Base-by-base conservation (phyloP, 345 rosid species). In the Linum trigynum region DNA sequence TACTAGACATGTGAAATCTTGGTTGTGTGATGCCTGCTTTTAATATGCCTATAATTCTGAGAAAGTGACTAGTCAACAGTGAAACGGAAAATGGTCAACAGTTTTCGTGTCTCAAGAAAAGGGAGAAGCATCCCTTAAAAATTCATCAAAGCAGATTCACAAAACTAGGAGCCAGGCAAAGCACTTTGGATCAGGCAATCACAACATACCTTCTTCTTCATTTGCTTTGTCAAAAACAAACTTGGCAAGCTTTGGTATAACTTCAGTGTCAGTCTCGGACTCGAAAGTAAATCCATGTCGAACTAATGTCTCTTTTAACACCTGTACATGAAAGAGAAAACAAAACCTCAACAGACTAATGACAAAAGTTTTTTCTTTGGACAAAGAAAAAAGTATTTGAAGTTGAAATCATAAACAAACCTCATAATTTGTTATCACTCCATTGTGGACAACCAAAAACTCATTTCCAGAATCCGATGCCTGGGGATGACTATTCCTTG, bases 201-300 rank as follows among this genome's bases (percentile, higher is more conserved):
- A 58, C 41, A 62, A 60, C 66, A 55, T 74, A 88, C 95, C 92
- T 84, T 87, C 88, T 50, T 36, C 87, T 75, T 87, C 97, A 76
- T 75, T 85, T 67, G 97, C 95, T 74, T 85, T 85, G 69, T 92
- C 98, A 69, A 83, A 92, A 67, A 92, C 91, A 66, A 78, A 90
- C 72, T 92, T 86, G 69, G 87, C 97, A 69, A 92, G 96, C 83
- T 92, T 90, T 7, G 98, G 96, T 74, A 90, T 92, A 57, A 92
- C 97, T 88, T 92, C 98, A 2, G 94, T 88, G 77, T 90, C 98
- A 38, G 94, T 92, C 40, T 92, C 97, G 60, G 98, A 92, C 65
- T 86, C 91, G 76, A 92, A 92, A 39, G 80, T 79, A 78, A 85
- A 92, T 12, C 98, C 97, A 78, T 92, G 98, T 53, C 86, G 85